phyloP scores from a whole-genome alignment of 1,139 yeast genomes.

The Diutina rugosa region DNA sequence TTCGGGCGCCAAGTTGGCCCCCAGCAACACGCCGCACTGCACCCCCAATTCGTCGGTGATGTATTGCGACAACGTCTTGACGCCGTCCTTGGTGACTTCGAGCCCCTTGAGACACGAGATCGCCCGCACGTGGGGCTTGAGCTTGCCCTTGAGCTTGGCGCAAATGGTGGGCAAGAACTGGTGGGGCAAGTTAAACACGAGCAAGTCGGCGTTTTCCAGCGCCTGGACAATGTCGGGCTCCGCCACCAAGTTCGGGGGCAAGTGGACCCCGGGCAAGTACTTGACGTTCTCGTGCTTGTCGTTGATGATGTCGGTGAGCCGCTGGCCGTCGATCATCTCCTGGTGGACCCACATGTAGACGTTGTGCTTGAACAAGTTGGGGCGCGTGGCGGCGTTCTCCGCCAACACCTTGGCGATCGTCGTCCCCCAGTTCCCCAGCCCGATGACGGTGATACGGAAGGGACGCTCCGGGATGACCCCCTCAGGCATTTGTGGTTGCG shows the following conservation, averaged over 20 bases:
- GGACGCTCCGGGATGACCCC: conserved; percentile 12
- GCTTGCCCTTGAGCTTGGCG: conserved; percentile 62
- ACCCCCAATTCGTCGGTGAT: conserved; percentile 68
- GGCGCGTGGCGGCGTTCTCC: conserved; percentile 64
- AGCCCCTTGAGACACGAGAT: conserved; percentile 90
- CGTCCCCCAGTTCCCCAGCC: conserved; percentile 89
- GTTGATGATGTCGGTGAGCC: conserved; percentile 79
- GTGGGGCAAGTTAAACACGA: conserved; percentile 88
- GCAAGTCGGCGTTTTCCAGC: conserved; percentile 64
- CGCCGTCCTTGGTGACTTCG: conserved; percentile 69
- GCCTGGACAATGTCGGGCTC: conserved; percentile 69
- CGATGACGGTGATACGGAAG: conserved; percentile 48
- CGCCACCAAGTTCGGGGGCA: conserved; percentile 74
- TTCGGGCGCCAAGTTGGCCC: conserved; percentile 92
- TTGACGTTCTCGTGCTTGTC: conserved; percentile 79
- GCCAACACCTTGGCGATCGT: conserved; percentile 90
- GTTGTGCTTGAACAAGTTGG: conserved; percentile 48
- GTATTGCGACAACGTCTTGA: conserved; percentile 63
- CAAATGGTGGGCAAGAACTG: conserved; percentile 73
- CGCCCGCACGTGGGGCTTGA: conserved; percentile 61
- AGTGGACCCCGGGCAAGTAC: conserved; percentile 67
- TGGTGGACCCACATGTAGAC: conserved; percentile 95
- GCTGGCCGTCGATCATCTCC: conserved; percentile 59
- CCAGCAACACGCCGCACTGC: conserved; percentile 88
- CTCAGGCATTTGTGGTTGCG: neutral